These are phyloP conservation scores for Leccinum pallidistipes DNA, from an alignment of 1,284 basidiomycete genomes.

Conservation along the genomic window DNA sequence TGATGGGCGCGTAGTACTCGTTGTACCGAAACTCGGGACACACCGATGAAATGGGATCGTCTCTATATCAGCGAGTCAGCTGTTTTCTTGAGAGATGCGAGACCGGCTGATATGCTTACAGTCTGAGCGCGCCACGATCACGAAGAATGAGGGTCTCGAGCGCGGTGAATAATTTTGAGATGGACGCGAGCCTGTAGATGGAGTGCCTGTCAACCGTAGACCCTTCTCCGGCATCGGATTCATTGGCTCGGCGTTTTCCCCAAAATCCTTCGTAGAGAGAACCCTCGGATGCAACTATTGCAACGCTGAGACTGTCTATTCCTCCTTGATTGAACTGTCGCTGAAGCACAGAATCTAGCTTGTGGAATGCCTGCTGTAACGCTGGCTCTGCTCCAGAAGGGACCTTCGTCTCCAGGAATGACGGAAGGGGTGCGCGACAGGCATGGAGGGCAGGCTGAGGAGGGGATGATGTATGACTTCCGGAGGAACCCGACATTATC, in stretches of 20 bases:
- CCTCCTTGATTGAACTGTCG: constrained; percentile 14
- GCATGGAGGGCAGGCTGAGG: constrained; percentile 4
- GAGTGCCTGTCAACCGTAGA: constrained; percentile 39
- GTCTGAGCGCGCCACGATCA: constrained; percentile 42
- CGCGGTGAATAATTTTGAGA: constrained; percentile 49
- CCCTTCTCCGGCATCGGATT: constrained; percentile 27
- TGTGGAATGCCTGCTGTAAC: constrained; percentile 12
- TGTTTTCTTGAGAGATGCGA: neutral
- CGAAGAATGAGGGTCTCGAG: constrained; percentile 48
- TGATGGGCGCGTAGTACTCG: constrained; percentile 37
- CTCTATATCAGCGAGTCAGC: constrained; percentile 8
- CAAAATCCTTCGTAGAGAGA: constrained; percentile 29
- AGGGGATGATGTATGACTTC: neutral
- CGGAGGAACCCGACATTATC: neutral
- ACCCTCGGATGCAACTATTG: constrained; percentile 28
- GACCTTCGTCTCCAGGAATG: constrained; percentile 15
- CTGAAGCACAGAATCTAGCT: constrained; percentile 13
- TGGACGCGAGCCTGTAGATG: constrained; percentile 48
- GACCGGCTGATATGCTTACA: constrained; percentile 32
- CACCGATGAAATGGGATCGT: constrained; percentile 25
- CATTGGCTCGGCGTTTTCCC: constrained; percentile 43
- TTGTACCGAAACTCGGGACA: constrained; percentile 25
- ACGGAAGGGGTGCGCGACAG: constrained; percentile 21
- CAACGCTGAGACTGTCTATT: constrained; percentile 32
- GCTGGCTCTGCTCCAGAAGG: constrained; percentile 17